These are phyloP conservation scores for Scheffersomyces stambukii DNA, from an alignment of 1,139 yeast genomes.

Conservation along the genomic window DNA sequence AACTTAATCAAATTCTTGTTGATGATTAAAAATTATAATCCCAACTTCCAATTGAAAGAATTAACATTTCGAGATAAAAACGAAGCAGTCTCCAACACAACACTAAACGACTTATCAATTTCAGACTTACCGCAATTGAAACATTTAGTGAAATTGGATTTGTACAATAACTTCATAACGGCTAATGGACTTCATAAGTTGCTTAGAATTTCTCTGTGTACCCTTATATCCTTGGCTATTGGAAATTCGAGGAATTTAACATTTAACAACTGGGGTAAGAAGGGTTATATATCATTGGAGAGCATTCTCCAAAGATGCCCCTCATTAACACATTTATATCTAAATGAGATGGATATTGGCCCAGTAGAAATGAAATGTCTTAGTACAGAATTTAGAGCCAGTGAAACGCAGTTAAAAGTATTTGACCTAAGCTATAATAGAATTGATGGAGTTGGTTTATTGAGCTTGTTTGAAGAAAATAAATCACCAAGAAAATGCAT, in stretches of 20 bases:
- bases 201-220: constrained; percentile 17
- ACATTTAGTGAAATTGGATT: constrained; percentile 20
- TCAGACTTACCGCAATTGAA: constrained; percentile 24
- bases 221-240: constrained; percentile 17
- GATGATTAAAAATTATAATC: constrained; percentile 27
- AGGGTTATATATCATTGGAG: constrained; percentile 14
- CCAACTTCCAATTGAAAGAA: constrained; percentile 21
- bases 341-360: constrained; percentile 38
- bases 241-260: constrained; percentile 31
- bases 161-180: constrained; percentile 31
- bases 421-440: constrained; percentile 38
- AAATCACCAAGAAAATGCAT: constrained; percentile 11
- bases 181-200: constrained; percentile 29
- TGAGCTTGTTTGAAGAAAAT: constrained; percentile 21
- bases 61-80: constrained; percentile 29
- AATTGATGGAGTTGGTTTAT: constrained; percentile 39
- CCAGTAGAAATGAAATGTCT: constrained; percentile 31
- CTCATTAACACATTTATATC: constrained; percentile 18
- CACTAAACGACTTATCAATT: constrained; percentile 23
- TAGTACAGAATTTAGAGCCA: constrained; percentile 18
- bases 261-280: constrained; percentile 16
- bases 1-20: constrained; percentile 26
- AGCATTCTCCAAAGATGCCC: constrained; percentile 24
- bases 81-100: constrained; percentile 10
- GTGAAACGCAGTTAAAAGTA: constrained; percentile 13